Evolutionary conservation across 2,329 filamentous ascomycete species (phyloP), one percentile per base, ranked within the genome.

Genomic region (Parastagonospora avenae): DNA sequence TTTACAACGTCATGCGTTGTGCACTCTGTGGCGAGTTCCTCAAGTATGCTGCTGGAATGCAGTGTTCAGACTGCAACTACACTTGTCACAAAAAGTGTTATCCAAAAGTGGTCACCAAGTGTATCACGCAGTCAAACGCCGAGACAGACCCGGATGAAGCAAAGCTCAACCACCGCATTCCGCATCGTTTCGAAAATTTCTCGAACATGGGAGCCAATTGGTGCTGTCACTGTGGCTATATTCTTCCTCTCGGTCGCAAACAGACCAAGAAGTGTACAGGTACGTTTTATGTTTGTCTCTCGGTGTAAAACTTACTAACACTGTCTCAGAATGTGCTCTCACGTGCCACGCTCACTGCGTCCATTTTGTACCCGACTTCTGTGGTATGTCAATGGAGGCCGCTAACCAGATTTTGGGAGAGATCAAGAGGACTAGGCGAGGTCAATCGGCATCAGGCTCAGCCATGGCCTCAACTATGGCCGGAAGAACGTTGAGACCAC

Each of bases 1-100:
- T 99, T 76, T 99, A 97, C 86, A 99, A 97, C 82, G 97, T 99
- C 71, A 99, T 99, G 94, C 93, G 94, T 56, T 99, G 94, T 76
- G 94, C 94, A 11, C 86, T 97, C 31, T 99, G 94, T 73, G 94
- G 92, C 53, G 94, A 99, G 63, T 97, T 99, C 70, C 88, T 99
- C 77, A 99, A 97, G 73, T 97, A 97, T 73, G 95, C 93, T 42
- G 91, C 94, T 16, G 94, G 94, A 55, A 99, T 99, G 93, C 94
- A 99, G 78, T 99, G 94, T 76, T 90, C 95, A 60, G 94, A 99
- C 77, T 99, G 94, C 88, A 97, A 97, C 78, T 97, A 97, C 78
- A 97, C 93, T 33, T 99, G 94, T 76, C 94, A 99, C 76, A 93
- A 91, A 66, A 97, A 97, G 77, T 99, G 94, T 74, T 99, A 97